Evolutionary conservation across 495 filamentous ascomycete species (phyloP), one percentile per base, ranked within the genome.

Genomic region (Trypethelium eluteriae): DNA sequence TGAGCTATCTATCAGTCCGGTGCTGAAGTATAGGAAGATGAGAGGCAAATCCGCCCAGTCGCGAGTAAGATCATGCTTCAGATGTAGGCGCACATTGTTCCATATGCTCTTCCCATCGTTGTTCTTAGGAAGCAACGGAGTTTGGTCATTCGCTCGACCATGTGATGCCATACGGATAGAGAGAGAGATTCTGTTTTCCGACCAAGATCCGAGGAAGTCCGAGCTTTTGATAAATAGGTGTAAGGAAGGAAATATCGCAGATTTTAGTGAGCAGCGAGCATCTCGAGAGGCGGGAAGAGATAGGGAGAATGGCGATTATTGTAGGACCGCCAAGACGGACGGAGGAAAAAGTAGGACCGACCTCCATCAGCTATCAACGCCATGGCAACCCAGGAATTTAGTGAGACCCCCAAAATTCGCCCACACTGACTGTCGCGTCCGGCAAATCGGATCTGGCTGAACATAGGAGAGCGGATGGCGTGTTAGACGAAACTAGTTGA

Each of bases 1-100:
- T 1, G 87, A 82, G 78, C 85, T 88, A 73, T 92, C 89, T 6
- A 92, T 80, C 0, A 92, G 76, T 2, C 89, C 89, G 9, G 88
- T 92, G 74, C 89, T 87, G 65, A 88, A 76, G 69, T 90, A 91
- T 75, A 86, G 88, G 62, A 81, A 75, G 2, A 91, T 79, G 7
- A 92, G 79, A 12, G 89, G 68, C 0, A 87, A 39, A 69, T 90
- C 87, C 34, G 83, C 84, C 74, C 83, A 80, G 38, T 81, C 75
- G 0, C 83, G 77, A 62, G 34, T 18, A 36, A 59, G 6, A 18
- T 59, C 53, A 34, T 59, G 11, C 7, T 14, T 59, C 25, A 59
- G 18, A 14, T 59, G 53, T 32, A 18, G 36, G 3, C 53, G 25
- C 53, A 59, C 7, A 36, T 59, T 59, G 34, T 59, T 59, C 53